These are phyloP conservation scores for Mucor mucedo DNA, from an alignment of 371 early-diverging fungal genomes.

Conservation along the genomic window DNA sequence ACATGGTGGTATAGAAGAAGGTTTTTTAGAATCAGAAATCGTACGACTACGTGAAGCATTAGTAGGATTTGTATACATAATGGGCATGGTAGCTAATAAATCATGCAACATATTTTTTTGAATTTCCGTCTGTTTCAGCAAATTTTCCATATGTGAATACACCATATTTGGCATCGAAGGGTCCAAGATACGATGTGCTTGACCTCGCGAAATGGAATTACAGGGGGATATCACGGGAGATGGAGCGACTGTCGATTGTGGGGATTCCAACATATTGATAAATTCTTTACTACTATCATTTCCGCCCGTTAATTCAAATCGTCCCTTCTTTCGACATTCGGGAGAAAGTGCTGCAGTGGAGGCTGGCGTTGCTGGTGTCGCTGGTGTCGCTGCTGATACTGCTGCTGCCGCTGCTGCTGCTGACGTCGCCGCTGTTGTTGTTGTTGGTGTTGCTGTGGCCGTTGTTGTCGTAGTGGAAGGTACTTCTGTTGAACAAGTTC, in stretches of 20 bases:
- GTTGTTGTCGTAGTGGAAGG: not conserved
- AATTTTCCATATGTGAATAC: constrained; percentile 30
- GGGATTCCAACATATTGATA: constrained; percentile 13
- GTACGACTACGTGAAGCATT: constrained; percentile 21
- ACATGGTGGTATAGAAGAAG: constrained; percentile 4
- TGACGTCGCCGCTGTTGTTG: too few relatives aligned
- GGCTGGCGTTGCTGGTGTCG: too few relatives aligned
- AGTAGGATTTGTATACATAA: constrained; percentile 3
- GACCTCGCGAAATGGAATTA: constrained; percentile 44
- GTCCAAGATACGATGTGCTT: constrained; percentile 25
- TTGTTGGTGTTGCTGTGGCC: too few relatives aligned
- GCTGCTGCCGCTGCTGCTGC: too few relatives aligned
- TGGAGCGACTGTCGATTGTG: constrained; percentile 18
- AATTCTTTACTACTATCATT: constrained; percentile 6
- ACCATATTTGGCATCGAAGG: constrained; percentile 23
- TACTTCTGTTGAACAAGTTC: constrained; percentile 1
- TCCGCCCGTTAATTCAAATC: constrained; percentile 40
- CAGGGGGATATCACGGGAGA: constrained; percentile 38
- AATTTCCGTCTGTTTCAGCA: constrained; percentile 32
- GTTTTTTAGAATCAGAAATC: constrained; percentile 28
- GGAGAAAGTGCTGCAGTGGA: constrained; percentile 8
- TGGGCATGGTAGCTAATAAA: constrained; percentile 21
- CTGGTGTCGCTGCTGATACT: too few relatives aligned
- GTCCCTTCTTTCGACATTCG: constrained; percentile 38
- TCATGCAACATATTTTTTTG: constrained; percentile 33